Percentiles rank a stretch among this genome's conserved stretches.
phyloP scores from a whole-genome alignment of 176 grass and related monocot genomes.

The Chloris gayana region DNA sequence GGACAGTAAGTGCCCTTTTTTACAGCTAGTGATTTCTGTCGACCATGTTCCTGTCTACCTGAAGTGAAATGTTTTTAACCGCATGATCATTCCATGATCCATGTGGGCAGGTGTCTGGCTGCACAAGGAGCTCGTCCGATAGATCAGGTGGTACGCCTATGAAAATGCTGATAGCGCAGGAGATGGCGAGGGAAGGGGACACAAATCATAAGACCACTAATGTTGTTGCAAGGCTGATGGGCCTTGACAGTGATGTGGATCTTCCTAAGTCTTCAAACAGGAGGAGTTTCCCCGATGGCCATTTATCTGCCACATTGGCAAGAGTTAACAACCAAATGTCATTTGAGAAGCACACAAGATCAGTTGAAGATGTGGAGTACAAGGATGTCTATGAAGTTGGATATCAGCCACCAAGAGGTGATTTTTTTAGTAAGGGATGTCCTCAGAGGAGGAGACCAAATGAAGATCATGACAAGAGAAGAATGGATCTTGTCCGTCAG shows the following conservation, averaged over 20 bases:
- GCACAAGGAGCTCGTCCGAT: conserved; percentile 49
- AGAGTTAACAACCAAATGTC: conserved; percentile 50
- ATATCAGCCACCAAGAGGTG: conserved; percentile 54
- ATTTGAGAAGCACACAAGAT: conserved; percentile 38
- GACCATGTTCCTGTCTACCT: conserved; percentile 7
- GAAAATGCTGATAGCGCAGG: conserved; percentile 83
- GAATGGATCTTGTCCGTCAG: conserved; percentile 83
- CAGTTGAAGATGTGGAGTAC: conserved; percentile 58
- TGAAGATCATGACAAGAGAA: conserved; percentile 49
- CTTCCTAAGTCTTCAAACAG: conserved; percentile 48
- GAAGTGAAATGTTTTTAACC: background rate
- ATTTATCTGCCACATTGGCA: conserved; percentile 39
- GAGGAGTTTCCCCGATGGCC: conserved; percentile 40
- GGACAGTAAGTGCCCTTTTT: conserved; percentile 35
- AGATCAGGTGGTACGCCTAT: conserved; percentile 65
- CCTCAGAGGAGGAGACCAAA: conserved; percentile 29
- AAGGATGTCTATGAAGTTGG: conserved; percentile 89
- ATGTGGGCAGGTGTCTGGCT: conserved; percentile 35
- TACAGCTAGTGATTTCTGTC: background rate
- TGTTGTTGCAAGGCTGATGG: conserved; percentile 93
- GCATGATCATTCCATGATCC: conserved; percentile 30
- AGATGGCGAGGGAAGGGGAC: conserved; percentile 85
- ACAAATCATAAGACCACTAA: conserved; percentile 62
- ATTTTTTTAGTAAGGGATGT: conserved; percentile 34
- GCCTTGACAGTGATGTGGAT: conserved; percentile 67